A percentile compares a stretch with the other conserved stretches of the same genome.
These are phyloP conservation scores for Ophiorrhiza pumila DNA, from an alignment of 257 asterid genomes.

Conservation along the genomic window DNA sequence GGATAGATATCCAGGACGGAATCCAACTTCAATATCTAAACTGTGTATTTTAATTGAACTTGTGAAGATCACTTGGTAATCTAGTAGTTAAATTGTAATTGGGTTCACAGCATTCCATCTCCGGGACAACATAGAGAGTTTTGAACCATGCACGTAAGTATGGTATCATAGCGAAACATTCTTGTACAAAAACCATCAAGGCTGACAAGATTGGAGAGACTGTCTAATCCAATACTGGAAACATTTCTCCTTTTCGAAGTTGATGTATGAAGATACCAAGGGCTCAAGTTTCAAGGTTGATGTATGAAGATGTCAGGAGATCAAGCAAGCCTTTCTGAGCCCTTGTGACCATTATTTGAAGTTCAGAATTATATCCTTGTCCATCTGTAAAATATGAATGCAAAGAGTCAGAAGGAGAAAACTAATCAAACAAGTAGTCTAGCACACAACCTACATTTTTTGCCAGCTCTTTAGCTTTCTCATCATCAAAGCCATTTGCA, in stretches of 20 bases:
- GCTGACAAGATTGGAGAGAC: neutral
- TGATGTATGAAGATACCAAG: neutral
- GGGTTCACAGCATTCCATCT: neutral
- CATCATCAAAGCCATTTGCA: slow-evolving; percentile 69
- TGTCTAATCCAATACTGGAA: neutral
- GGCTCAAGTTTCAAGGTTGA: neutral
- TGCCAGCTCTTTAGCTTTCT: slow-evolving; percentile 73
- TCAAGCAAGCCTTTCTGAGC: neutral
- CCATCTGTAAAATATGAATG: slow-evolving; percentile 50
- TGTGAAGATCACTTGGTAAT: neutral
- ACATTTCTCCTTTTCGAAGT: neutral
- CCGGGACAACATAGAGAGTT: neutral
- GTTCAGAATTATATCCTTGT: slow-evolving; percentile 55
- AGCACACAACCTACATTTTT: slow-evolving; percentile 45
- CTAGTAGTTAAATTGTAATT: neutral
- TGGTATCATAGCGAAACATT: neutral
- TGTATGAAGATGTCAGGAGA: neutral
- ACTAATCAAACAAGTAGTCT: slow-evolving; percentile 5
- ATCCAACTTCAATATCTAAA: slow-evolving; percentile 6
- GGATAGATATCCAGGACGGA: neutral
- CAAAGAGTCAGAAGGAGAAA: slow-evolving; percentile 12
- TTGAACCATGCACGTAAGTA: neutral
- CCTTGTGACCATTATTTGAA: slow-evolving; percentile 31
- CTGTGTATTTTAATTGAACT: neutral
- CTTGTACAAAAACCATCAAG: neutral